A percentile compares a stretch with the other conserved stretches of the same genome.
Evolutionary conservation across 1,284 basidiomycete species (phyloP).

Genomic region (Apiotrichum laibachii): DNA sequence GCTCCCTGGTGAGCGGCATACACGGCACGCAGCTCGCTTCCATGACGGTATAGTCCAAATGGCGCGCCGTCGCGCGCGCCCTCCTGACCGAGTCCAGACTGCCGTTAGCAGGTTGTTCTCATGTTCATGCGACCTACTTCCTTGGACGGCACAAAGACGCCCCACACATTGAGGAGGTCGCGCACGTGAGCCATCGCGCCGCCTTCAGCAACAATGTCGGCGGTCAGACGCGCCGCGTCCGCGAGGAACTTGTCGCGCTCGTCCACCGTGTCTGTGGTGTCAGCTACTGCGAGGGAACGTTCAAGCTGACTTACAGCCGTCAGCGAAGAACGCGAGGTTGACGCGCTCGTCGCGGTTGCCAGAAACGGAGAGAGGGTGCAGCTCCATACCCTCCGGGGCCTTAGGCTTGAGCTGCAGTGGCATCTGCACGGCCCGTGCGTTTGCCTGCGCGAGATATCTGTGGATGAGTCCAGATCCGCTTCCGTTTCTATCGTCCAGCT

Average conservation of each 20-base stretch:
- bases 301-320: conserved; percentile 68
- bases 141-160: conserved; percentile 66
- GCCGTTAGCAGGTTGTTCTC: background rate
- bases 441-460: no score
- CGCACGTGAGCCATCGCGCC: conserved; percentile 73
- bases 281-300: conserved; percentile 1
- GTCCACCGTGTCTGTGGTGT: conserved; percentile 57
- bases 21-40: conserved; percentile 73
- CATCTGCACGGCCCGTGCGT: no score
- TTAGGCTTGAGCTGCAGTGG: no score
- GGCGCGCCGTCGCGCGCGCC: conserved; percentile 66
- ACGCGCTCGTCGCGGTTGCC: conserved; percentile 65
- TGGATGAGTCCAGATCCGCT: no score
- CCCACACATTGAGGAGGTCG: conserved; percentile 78
- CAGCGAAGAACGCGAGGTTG: conserved; percentile 74
- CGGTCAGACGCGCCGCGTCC: conserved; percentile 65
- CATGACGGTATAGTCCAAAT: conserved; percentile 74
- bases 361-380: conserved; percentile 62
- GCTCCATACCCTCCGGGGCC: conserved; percentile 50
- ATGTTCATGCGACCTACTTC: conserved; percentile 52
- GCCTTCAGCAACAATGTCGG: conserved; percentile 64
- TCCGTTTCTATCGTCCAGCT: no score
- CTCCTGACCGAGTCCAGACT: conserved; percentile 73
- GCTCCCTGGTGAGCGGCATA: conserved; percentile 67
- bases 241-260: conserved; percentile 66